A percentile compares a stretch with the other conserved stretches of the same genome.
Evolutionary conservation across 257 asterid species (phyloP).

Genomic region (Solanum megistacrolobum): DNA sequence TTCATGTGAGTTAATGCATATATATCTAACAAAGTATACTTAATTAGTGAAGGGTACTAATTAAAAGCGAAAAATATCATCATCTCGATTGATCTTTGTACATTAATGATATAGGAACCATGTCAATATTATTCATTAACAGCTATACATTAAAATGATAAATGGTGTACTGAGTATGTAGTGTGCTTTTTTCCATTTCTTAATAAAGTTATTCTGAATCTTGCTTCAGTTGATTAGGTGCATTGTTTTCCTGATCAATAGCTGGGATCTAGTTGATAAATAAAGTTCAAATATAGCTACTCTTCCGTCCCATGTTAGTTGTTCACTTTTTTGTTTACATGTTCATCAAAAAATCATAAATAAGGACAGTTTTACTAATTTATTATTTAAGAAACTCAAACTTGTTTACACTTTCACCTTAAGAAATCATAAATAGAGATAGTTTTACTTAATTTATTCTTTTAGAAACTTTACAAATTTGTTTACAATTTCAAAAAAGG

Average conservation of each 20-base stretch:
- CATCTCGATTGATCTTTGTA: background rate
- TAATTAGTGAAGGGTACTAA: background rate
- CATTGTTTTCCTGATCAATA: background rate
- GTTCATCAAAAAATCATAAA: no score
- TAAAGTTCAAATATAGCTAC: background rate
- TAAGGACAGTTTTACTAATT: no score
- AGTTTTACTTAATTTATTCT: no score
- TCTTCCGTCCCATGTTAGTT: background rate
- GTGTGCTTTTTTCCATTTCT: rapidly evolving
- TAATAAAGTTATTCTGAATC: background rate
- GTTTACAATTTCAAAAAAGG: no score
- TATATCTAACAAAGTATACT: background rate
- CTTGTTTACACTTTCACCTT: background rate
- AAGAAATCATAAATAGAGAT: no score
- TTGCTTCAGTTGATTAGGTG: background rate
- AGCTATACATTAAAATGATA: background rate
- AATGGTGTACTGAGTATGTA: background rate
- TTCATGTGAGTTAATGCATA: background rate
- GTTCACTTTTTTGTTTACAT: no score
- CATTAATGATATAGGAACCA: background rate
- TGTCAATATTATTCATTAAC: background rate
- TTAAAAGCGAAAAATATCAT: background rate
- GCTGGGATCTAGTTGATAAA: background rate
- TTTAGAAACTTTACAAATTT: background rate
- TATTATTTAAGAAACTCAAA: no score